Percentiles rank a stretch among this genome's conserved stretches.
Conservation (phyloP, 257 asterid genomes). For the Cordia subcordata region DNA sequence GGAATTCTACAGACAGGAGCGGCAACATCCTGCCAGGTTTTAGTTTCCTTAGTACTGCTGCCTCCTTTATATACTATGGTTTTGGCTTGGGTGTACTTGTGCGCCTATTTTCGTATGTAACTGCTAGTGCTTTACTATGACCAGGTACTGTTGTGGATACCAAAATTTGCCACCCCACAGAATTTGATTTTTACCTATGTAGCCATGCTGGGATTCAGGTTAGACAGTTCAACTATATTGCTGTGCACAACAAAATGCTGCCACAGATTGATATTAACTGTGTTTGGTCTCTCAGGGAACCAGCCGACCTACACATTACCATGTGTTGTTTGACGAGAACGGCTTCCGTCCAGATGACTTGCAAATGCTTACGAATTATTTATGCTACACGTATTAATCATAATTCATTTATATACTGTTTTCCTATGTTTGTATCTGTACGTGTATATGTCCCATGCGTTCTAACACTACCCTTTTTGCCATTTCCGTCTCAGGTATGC, state of each 20-base stretch:
- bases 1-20: conserved; percentile 53
- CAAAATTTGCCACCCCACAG: conserved; percentile 66
- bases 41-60: neutral
- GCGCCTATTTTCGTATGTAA: neutral
- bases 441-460: neutral
- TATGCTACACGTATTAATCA: conserved; percentile 72
- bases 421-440: conserved; percentile 3
- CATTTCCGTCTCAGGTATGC: conserved; percentile 42
- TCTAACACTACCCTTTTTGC: neutral
- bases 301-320: conserved; percentile 80
- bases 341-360: conserved; percentile 57
- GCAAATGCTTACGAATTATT: conserved; percentile 50
- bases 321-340: conserved; percentile 75
- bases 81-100: neutral
- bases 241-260: neutral
- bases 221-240: neutral
- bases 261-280: neutral
- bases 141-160: conserved; percentile 85
- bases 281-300: conserved; percentile 48
- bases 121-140: neutral
- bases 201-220: conserved; percentile 93
- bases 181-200: conserved; percentile 75
- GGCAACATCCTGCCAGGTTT: conserved; percentile 85
- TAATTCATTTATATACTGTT: too few species aligned
- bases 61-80: neutral